Percentiles rank a stretch among this genome's conserved stretches.
Conservation (phyloP, 345 rosid genomes). For the Camelina laxa region DNA sequence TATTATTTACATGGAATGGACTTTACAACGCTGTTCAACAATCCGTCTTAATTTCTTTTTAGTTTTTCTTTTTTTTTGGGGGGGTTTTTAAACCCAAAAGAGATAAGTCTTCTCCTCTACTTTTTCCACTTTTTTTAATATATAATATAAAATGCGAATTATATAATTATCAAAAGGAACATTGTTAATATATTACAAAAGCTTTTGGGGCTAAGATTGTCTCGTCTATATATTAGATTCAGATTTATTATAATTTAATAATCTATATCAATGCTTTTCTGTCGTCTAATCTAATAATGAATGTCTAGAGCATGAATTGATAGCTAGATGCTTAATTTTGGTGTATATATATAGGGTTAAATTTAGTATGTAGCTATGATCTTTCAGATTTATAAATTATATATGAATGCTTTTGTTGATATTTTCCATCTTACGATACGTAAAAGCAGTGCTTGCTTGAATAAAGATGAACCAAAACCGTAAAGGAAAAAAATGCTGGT, state of each 20-base stretch:
- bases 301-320: not conserved
- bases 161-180: no score
- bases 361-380: not conserved
- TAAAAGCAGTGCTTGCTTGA: not conserved
- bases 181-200: no score
- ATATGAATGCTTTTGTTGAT: not conserved
- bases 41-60: not conserved
- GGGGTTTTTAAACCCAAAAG: not conserved
- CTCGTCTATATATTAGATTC: constrained; percentile 14
- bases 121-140: no score
- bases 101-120: not conserved
- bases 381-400: not conserved
- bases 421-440: not conserved
- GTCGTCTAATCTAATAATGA: not conserved
- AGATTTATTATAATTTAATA: not conserved
- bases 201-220: not conserved
- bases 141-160: no score
- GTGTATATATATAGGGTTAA: not conserved
- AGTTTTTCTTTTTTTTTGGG: not conserved
- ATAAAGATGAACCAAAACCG: no score
- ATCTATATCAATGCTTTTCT: not conserved
- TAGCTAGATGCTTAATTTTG: not conserved
- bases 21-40: not conserved
- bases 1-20: constrained; percentile 15
- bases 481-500: not conserved